Base-by-base conservation (phyloP, 2,329 filamentous ascomycete species). In the Monilinia aucupariae region DNA sequence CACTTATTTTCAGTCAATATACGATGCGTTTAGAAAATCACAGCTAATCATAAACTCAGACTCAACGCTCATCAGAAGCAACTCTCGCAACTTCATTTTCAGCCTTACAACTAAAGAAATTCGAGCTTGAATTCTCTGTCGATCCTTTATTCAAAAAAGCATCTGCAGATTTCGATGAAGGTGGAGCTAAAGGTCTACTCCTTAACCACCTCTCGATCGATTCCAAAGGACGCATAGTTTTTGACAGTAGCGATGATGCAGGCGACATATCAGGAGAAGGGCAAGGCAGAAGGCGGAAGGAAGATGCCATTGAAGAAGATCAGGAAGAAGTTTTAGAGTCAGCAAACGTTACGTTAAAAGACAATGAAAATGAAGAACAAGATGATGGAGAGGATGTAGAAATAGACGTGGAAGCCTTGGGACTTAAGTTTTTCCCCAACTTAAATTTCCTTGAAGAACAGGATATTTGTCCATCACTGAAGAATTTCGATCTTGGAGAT, bases 81-180 rank as follows among this genome's bases (percentile, higher is more conserved):
- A 99, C 94, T 0, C 80, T 99, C 7, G 94, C 90, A 3, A 87
- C 90, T 0, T 94, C 91, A 0, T 97, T 97, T 75, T 85, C 88
- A 49, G 87, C 92, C 22, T 75, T 99, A 61, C 91, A 96, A 74
- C 81, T 97, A 70, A 99, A 99, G 77, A 99, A 97, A 76, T 92
- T 99, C 72, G 94, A 99, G 71, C 82, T 97, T 51, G 94, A 99
- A 72, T 97, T 99, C 68, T 87, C 92, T 0, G 93, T 99, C 6
- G 94, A 99, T 73, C 94, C 94, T 2, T 78, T 99, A n/a, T 99
- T 99, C 83, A 99, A 99, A 74, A 99, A 99, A 74, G 93, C 93
- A 0, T 96, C 93, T 7, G 94, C 94, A 50, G 94, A 99, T 78
- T 99, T 99, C 68, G 94, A 99, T 73, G 94, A 99, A 78, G 94